phyloP scores from a whole-genome alignment of 1,284 basidiomycete genomes.

The Trametes polyzona region DNA sequence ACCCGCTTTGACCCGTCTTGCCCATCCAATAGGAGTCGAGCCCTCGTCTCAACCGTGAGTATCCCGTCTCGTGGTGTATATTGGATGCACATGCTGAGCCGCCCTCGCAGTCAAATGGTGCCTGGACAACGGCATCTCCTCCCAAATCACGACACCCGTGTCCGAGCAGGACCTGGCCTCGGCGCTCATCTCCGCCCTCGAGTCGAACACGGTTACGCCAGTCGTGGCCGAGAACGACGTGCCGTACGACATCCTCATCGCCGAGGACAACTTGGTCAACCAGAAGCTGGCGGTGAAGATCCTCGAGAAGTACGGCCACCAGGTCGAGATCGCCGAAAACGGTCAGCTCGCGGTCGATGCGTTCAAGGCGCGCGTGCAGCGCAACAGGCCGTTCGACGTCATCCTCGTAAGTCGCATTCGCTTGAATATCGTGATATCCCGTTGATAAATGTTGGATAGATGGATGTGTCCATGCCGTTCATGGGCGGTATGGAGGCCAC shows the following conservation, averaged over 20 bases:
- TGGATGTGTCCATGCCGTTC: slow-evolving; percentile 99
- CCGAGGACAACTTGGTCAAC: slow-evolving; percentile 98
- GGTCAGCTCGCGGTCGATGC: slow-evolving; percentile 90
- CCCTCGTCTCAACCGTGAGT: slow-evolving; percentile 76
- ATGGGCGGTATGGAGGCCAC: slow-evolving; percentile 96
- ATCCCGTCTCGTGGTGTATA: slow-evolving; percentile 29
- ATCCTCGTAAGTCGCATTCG: slow-evolving; percentile 67
- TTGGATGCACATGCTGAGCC: slow-evolving; percentile 7
- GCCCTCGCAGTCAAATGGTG: slow-evolving; percentile 83
- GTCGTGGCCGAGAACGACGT: slow-evolving; percentile 82
- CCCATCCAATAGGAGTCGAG: slow-evolving; percentile 45
- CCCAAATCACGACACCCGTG: slow-evolving; percentile 91
- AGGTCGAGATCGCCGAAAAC: slow-evolving; percentile 97
- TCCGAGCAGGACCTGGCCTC: slow-evolving; percentile 89
- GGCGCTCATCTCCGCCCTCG: slow-evolving; percentile 92
- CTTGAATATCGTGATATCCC: not conserved
- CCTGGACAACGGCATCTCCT: slow-evolving; percentile 88
- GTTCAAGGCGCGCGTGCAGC: slow-evolving; percentile 78
- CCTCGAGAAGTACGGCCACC: slow-evolving; percentile 95
- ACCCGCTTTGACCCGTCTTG: not conserved
- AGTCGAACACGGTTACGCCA: slow-evolving; percentile 88
- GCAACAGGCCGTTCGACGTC: slow-evolving; percentile 81
- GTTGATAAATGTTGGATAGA: slow-evolving; percentile 41
- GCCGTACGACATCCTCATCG: slow-evolving; percentile 92
- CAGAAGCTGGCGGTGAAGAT: slow-evolving; percentile 98